These are phyloP conservation scores for Gracilaria caudata DNA, from an alignment of 23 red algal genomes.

Conservation along the genomic window DNA sequence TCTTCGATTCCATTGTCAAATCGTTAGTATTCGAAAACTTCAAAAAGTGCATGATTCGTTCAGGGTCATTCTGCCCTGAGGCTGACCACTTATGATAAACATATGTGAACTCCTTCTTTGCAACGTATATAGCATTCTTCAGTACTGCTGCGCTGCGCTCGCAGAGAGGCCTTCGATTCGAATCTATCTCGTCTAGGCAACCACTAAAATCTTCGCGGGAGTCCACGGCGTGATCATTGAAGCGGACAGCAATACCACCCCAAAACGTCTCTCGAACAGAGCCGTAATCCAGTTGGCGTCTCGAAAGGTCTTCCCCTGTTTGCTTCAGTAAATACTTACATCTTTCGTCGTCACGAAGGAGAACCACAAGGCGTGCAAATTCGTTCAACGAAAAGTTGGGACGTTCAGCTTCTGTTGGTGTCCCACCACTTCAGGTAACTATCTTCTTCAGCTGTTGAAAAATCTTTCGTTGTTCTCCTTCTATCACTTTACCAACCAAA, in stretches of 20 bases:
- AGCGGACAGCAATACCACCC: not conserved
- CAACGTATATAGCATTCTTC: not conserved
- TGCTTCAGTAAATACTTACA: not conserved
- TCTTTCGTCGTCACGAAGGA: not conserved
- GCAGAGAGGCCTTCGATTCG: not conserved
- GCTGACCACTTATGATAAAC: not conserved
- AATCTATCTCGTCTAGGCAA: not conserved
- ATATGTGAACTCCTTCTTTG: not conserved
- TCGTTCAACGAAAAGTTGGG: conserved; percentile 10
- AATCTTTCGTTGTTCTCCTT: not conserved
- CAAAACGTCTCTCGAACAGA: not conserved
- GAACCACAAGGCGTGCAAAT: not conserved
- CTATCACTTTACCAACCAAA: not conserved
- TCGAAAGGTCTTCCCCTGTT: not conserved
- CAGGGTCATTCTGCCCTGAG: conserved; percentile 19
- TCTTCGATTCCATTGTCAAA: not conserved
- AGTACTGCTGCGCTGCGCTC: not conserved
- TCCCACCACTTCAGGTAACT: not conserved
- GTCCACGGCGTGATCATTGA: not conserved
- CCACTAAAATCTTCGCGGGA: not conserved
- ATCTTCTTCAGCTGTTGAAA: not conserved
- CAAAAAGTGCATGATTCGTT: not conserved
- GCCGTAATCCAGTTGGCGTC: not conserved
- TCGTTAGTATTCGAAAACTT: not conserved
- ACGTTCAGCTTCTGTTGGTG: not conserved